Conservation (phyloP, 176 grass and related monocot genomes). For the Sorghum bicolor region DNA sequence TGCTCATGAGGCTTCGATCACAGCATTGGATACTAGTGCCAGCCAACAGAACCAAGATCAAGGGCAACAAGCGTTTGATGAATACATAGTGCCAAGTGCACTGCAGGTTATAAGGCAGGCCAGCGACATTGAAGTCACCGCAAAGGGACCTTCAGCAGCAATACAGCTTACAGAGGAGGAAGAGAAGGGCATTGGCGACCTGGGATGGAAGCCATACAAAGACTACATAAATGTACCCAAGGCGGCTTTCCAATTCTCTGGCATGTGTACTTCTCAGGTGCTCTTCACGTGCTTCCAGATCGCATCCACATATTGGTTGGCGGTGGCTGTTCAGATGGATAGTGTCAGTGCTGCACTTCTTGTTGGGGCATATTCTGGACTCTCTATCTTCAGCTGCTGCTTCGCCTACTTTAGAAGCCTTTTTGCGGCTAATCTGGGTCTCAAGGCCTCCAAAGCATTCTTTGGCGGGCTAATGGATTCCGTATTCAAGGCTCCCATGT, state of each 20-base stretch:
- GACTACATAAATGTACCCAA: constrained; percentile 71
- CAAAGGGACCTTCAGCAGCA: constrained; percentile 33
- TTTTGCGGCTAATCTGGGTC: constrained; percentile 48
- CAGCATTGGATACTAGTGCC: constrained; percentile 47
- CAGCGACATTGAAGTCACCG: constrained; percentile 47
- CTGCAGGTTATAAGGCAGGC: constrained; percentile 33
- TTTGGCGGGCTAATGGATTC: constrained; percentile 79
- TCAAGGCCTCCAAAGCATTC: constrained; percentile 88
- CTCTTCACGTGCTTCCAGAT: constrained; percentile 57
- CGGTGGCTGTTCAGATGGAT: constrained; percentile 62
- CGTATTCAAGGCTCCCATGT: constrained; percentile 86
- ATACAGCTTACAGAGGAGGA: constrained; percentile 78
- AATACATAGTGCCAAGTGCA: constrained; percentile 9
- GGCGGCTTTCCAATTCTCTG: constrained; percentile 39
- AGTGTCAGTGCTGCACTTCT: constrained; percentile 50
- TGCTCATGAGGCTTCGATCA: constrained; percentile 73
- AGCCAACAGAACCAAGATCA: constrained; percentile 30
- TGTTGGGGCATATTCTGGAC: constrained; percentile 69
- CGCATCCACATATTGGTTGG: constrained; percentile 72
- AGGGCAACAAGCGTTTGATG: constrained; percentile 12
- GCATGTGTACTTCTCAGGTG: constrained; percentile 38
- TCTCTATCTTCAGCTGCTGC: constrained; percentile 58
- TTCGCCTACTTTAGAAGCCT: constrained; percentile 66
- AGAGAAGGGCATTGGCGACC: constrained; percentile 63
- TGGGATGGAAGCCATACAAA: constrained; percentile 93